Evolutionary conservation across 1,139 yeast species (phyloP), one percentile per base, ranked within the genome.

Genomic region (Petasospora rhodanensis): DNA sequence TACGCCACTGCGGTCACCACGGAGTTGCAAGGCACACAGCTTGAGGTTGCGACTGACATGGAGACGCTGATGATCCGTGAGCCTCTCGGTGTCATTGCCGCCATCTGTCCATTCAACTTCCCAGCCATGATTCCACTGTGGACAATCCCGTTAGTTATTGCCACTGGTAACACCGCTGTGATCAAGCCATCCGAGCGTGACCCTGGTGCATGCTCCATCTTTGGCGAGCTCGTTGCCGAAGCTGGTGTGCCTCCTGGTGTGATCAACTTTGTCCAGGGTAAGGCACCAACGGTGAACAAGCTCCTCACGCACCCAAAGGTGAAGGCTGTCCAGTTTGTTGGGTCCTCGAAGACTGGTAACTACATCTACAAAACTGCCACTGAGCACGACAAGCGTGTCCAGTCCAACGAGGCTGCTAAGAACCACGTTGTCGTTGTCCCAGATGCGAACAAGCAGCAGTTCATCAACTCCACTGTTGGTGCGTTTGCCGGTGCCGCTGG

Each of bases 401-500:
- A 54, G 40, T 45, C 49, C 19, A 54, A 54, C 41, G 46, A 51
- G 32, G 58, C 58, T 34, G 58, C 58, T 18, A 54, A 54, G 41
- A 54, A 54, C 46, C 58, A 54, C 34, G 45, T 54, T 24, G 46
- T 54, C 15, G 52, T 52, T 22, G 32, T 53, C n/a, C 55, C 58
- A 7, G 89, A 80, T 51, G 86, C 89, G 21, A 72, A 77, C 61
- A 76, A 75, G 56, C 59, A 62, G 43, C 82, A 76, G 46, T 76
- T 83, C 38, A 61, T 81, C 45, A 78, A 76, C 54, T 79, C 85
- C 18, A 62, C 80, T 27, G 78, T 68, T 36, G 89, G 89, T 29
- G 87, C 91, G 27, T 85, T 86, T 15, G 81, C 82, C 51, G 91
- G 91, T 25, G 91, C 91, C 40, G 89, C 89, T 22, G 91, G 91